Percentiles rank a stretch among this genome's conserved stretches.
Evolutionary conservation across 139 green algal species (phyloP).

Genomic region (Auxenochlorella pyrenoidosa): DNA sequence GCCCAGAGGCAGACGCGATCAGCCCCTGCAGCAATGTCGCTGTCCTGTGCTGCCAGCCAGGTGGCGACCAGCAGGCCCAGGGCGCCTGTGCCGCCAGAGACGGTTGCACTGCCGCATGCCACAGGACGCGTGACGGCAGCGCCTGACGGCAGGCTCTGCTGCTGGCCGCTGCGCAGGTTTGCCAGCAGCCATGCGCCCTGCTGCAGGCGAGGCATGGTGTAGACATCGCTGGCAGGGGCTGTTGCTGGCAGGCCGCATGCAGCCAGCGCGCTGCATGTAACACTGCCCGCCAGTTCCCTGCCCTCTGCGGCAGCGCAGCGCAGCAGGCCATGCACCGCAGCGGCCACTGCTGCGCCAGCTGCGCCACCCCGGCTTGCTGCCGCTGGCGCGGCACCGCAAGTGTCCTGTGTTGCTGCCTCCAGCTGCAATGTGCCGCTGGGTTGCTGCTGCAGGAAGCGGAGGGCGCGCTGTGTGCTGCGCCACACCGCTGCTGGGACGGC

Average conservation of each 20-base stretch:
- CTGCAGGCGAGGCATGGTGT: not conserved
- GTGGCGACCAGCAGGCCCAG: slow-evolving; percentile 62
- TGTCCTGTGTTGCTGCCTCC: not conserved
- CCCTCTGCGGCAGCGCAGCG: not conserved
- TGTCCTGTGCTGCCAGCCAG: slow-evolving; percentile 64
- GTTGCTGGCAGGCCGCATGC: not conserved
- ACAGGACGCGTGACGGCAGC: slow-evolving; percentile 43
- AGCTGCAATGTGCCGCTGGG: not conserved
- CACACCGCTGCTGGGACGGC: not conserved
- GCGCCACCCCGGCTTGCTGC: not conserved
- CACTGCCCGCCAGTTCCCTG: not conserved
- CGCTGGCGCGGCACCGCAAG: not conserved
- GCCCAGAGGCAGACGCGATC: slow-evolving; percentile 14
- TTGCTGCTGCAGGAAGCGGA: not conserved
- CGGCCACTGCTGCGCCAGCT: not conserved
- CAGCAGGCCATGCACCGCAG: slow-evolving; percentile 14
- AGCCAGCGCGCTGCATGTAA: not conserved
- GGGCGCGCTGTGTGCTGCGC: not conserved
- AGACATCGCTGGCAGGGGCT: not conserved
- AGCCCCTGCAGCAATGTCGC: not conserved
- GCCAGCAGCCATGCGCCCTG: slow-evolving; percentile 32
- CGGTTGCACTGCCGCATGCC: slow-evolving; percentile 68
- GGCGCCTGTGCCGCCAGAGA: slow-evolving; percentile 57
- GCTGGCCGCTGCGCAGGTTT: slow-evolving; percentile 56
- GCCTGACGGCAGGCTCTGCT: slow-evolving; percentile 39